Conservation (phyloP, 805 yeast genomes). For the Kodamaea sagamina region DNA sequence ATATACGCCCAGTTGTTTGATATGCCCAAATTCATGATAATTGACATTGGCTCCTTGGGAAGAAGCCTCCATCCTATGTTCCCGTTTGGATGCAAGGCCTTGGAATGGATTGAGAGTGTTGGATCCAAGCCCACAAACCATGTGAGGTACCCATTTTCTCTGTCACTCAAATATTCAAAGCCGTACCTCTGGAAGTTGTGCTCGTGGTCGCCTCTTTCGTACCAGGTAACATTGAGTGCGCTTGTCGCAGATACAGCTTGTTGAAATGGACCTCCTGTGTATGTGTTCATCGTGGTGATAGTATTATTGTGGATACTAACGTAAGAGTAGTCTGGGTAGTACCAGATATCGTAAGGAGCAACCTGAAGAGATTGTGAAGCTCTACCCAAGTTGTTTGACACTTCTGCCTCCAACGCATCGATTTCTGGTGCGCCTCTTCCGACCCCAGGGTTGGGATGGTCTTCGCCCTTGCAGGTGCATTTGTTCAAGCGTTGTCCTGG, state of each 20-base stretch:
- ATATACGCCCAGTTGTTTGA: constrained; percentile 44
- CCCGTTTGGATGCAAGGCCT: constrained; percentile 42
- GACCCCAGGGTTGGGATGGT: constrained; percentile 38
- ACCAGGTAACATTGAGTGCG: constrained; percentile 39
- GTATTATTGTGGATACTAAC: constrained; percentile 28
- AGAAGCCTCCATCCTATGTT: constrained; percentile 39
- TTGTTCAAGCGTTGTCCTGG: constrained; percentile 38
- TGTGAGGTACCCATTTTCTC: constrained; percentile 32
- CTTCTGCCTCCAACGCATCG: constrained; percentile 27
- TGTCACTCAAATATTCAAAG: constrained; percentile 35
- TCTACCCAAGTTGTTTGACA: constrained; percentile 20
- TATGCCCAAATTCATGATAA: constrained; percentile 42
- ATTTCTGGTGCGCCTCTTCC: constrained; percentile 43
- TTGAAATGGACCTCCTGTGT: constrained; percentile 41
- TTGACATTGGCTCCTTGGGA: constrained; percentile 41
- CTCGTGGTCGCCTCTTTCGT: constrained; percentile 22
- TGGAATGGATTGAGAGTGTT: constrained; percentile 31
- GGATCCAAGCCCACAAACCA: constrained; percentile 34
- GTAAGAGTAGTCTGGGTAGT: constrained; percentile 41
- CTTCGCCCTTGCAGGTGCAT: constrained; percentile 38
- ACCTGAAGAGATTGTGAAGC: constrained; percentile 43
- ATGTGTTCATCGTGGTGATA: constrained; percentile 38
- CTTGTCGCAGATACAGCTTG: constrained; percentile 42
- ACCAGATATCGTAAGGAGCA: constrained; percentile 49
- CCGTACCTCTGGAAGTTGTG: constrained; percentile 36